These are phyloP conservation scores for Penicillium simplicissimum DNA, from an alignment of 495 filamentous ascomycete species.

Conservation along the genomic window DNA sequence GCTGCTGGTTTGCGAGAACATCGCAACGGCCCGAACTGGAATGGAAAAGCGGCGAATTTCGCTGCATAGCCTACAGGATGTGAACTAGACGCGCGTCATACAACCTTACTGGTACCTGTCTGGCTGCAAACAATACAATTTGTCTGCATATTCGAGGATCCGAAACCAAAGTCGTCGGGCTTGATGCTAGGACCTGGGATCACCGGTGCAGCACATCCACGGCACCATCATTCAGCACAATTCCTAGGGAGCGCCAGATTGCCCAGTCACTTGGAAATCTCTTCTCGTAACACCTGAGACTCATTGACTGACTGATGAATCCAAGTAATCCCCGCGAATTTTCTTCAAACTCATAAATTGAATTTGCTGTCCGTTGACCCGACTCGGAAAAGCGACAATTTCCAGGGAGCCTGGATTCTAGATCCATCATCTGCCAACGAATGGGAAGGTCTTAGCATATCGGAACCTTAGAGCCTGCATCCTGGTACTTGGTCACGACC, in stretches of 20 bases:
- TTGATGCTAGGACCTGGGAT: slow-evolving; percentile 11
- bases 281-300: too few species aligned
- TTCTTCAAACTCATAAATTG: too few species aligned
- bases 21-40: slow-evolving; percentile 17
- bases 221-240: neutral
- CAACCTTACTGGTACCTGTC: slow-evolving; percentile 26
- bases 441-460: slow-evolving; percentile 14
- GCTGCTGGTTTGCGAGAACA: slow-evolving; percentile 9
- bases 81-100: slow-evolving; percentile 31
- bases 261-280: too few species aligned
- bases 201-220: slow-evolving; percentile 20
- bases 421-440: neutral
- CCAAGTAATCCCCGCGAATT: too few species aligned
- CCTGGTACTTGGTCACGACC: slow-evolving; percentile 12
- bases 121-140: slow-evolving; percentile 14
- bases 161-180: slow-evolving; percentile 2
- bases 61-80: slow-evolving; percentile 19
- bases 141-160: neutral
- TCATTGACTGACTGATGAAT: too few species aligned
- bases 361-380: too few species aligned
- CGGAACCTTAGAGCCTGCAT: slow-evolving; percentile 13
- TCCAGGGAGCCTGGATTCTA: too few species aligned
- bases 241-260: neutral
- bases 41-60: slow-evolving; percentile 13
- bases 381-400: too few species aligned